These are phyloP conservation scores for Rachicladosporium sp. DNA, from an alignment of 2,329 filamentous ascomycete genomes.

Conservation along the genomic window DNA sequence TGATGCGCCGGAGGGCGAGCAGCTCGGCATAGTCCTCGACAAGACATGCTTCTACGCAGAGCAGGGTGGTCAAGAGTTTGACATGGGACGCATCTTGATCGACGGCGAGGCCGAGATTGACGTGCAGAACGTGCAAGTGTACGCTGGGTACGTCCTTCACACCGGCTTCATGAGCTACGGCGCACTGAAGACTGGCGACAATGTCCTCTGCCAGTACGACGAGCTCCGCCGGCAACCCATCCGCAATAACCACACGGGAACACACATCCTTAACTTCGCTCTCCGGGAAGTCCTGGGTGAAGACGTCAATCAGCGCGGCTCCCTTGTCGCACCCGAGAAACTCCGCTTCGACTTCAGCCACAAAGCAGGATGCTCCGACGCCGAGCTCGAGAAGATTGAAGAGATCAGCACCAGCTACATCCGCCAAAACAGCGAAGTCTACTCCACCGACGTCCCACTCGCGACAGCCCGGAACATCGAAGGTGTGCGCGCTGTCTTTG, in stretches of 20 bases:
- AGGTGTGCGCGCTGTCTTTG: constrained; percentile 89
- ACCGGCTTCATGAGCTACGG: constrained; percentile 88
- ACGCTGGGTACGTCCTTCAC: constrained; percentile 87
- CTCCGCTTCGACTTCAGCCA: constrained; percentile 98
- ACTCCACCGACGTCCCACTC: constrained; percentile 76
- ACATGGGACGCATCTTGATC: constrained; percentile 75
- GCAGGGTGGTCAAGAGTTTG: constrained; percentile 88
- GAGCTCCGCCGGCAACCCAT: constrained; percentile 84
- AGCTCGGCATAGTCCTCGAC: constrained; percentile 80
- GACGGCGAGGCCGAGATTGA: constrained; percentile 82
- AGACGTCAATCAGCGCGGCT: constrained; percentile 88
- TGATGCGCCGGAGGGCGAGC: constrained; percentile 60
- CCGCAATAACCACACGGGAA: constrained; percentile 94
- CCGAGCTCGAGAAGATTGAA: constrained; percentile 79
- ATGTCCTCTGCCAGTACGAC: constrained; percentile 86
- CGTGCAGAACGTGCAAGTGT: constrained; percentile 84
- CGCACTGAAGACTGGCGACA: constrained; percentile 60
- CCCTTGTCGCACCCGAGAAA: constrained; percentile 87
- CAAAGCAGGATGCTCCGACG: constrained; percentile 64
- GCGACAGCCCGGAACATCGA: constrained; percentile 70
- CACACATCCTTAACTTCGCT: constrained; percentile 91
- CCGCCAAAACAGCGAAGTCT: constrained; percentile 68
- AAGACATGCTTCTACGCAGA: constrained; percentile 96
- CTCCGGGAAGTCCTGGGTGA: constrained; percentile 82
- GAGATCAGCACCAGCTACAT: constrained; percentile 82